Evolutionary conservation across 495 filamentous ascomycete species (phyloP), one percentile per base, ranked within the genome.

Genomic region (Evernia prunastri): DNA sequence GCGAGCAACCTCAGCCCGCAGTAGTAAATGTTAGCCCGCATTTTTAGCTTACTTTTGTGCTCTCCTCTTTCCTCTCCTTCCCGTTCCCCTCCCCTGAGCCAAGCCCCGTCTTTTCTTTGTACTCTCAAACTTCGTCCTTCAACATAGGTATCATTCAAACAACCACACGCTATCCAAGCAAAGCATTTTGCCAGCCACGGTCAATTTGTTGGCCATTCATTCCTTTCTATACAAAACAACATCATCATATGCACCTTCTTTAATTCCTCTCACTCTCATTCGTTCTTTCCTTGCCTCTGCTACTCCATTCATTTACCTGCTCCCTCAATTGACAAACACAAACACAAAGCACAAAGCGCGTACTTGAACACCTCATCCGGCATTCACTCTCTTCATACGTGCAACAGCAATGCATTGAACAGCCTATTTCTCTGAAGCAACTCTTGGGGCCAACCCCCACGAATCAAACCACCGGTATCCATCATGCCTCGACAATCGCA

Each of bases 401-500:
- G 29, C 25, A 33, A 17, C 29, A 40, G 47, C 36, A 42, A 62
- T 62, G 60, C 60, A 33, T 23, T 62, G 60, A 62, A 59, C n/a
- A 20, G 0, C 2, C 29, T n/a, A 35, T 25, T n/a, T 35, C 11
- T 54, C 1, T 23, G 15, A 56, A n/a, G 35, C 20, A 23, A 23
- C 17, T 40, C 11, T 39, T 27, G 15, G 31, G 11, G 20, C 39
- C 53, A 25, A 1, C 2, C 11, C 15, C 33, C 18, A 39, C 20
- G 60, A 51, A 20, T 17, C 15, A 6, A 62, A n/a, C n/a, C n/a
- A n/a, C 23, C 8, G 17, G n/a, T 56, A 39, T 62, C 60, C 13
- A 56, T 13, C 56, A 68, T 68, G 66, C 42, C 47, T 51, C 57
- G 58, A 58, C 62, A 61, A 37, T 18, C 47, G 27, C 65, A 64